Evolutionary conservation across 352 stramenopile genomes (phyloP).

Genomic region (Phytophthora parvispora): DNA sequence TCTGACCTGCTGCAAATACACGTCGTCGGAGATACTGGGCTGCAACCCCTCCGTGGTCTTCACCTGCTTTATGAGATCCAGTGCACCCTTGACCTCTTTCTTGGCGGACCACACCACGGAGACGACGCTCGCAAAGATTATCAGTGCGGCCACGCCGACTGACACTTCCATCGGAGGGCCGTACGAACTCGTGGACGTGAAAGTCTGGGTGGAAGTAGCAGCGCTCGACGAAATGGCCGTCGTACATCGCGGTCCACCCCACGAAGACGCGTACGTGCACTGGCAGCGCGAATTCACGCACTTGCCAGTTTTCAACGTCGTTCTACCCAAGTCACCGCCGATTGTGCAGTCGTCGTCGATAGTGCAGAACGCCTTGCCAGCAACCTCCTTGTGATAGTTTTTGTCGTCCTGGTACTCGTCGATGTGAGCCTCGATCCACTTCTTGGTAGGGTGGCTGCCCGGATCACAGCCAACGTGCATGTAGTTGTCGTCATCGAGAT

Average conservation of each 20-base stretch:
- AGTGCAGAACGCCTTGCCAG: slow-evolving; percentile 43
- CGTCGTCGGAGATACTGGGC: slow-evolving; percentile 10
- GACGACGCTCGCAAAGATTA: slow-evolving; percentile 42
- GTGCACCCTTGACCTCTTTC: slow-evolving; percentile 9
- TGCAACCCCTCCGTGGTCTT: slow-evolving; percentile 5
- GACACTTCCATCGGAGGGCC: slow-evolving; percentile 45
- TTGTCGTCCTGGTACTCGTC: slow-evolving; percentile 49
- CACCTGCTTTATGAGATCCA: slow-evolving; percentile 15
- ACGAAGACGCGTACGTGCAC: slow-evolving; percentile 45
- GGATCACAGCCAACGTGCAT: slow-evolving; percentile 52
- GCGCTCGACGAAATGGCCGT: slow-evolving; percentile 32
- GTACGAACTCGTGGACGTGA: slow-evolving; percentile 25
- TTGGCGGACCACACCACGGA: slow-evolving; percentile 44
- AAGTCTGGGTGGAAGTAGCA: slow-evolving; percentile 33
- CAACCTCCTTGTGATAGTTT: slow-evolving; percentile 41
- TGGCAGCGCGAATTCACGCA: slow-evolving; percentile 54
- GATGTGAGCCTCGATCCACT: slow-evolving; percentile 53
- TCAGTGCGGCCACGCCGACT: slow-evolving; percentile 35
- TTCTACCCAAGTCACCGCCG: slow-evolving; percentile 19
- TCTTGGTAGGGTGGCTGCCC: slow-evolving; percentile 44
- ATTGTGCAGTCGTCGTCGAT: slow-evolving; percentile 52
- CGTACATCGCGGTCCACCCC: slow-evolving; percentile 64
- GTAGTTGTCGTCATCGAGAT: slow-evolving; percentile 29
- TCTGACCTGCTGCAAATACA: slow-evolving; percentile 12
- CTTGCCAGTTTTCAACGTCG: slow-evolving; percentile 36